Conservation (phyloP, 2,329 filamentous ascomycete genomes). For the Aspergillus fijiensis region DNA sequence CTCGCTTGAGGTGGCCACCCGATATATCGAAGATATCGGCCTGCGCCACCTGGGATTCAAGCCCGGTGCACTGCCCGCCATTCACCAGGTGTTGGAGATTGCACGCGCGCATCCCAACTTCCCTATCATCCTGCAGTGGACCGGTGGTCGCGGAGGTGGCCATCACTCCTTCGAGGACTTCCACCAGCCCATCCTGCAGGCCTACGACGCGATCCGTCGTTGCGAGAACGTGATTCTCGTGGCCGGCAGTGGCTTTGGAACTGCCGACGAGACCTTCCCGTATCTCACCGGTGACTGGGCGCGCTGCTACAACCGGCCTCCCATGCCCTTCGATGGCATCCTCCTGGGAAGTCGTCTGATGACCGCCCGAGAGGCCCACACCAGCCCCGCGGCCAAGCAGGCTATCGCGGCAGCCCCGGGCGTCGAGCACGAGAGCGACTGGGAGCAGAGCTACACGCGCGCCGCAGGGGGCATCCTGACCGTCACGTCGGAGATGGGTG, state of each 20-base stretch:
- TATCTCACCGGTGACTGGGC: slow-evolving; percentile 2
- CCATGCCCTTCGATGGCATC: slow-evolving; percentile 1
- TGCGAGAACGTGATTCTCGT: slow-evolving; percentile 1
- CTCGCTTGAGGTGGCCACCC: not conserved
- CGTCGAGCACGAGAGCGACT: not conserved
- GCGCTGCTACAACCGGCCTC: not conserved
- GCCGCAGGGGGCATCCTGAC: not conserved
- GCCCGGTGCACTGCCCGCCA: not conserved
- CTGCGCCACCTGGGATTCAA: not conserved
- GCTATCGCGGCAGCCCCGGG: not conserved
- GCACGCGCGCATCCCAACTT: not conserved
- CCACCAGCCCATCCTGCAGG: not conserved
- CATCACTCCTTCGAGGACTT: slow-evolving; percentile 2
- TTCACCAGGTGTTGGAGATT: not conserved
- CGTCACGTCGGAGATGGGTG: not conserved
- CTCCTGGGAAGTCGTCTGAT: not conserved
- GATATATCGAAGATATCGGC: not conserved
- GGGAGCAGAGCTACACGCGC: slow-evolving; percentile 1
- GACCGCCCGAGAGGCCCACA: slow-evolving; percentile 2
- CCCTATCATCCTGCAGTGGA: not conserved
- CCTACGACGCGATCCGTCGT: not conserved
- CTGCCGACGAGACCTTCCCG: not conserved
- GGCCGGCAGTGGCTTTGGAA: slow-evolving; percentile 1
- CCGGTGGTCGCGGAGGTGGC: not conserved
- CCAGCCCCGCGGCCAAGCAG: not conserved